These are phyloP conservation scores for Sclerotinia subarctica DNA, from an alignment of 2,329 filamentous ascomycete species.

Conservation along the genomic window DNA sequence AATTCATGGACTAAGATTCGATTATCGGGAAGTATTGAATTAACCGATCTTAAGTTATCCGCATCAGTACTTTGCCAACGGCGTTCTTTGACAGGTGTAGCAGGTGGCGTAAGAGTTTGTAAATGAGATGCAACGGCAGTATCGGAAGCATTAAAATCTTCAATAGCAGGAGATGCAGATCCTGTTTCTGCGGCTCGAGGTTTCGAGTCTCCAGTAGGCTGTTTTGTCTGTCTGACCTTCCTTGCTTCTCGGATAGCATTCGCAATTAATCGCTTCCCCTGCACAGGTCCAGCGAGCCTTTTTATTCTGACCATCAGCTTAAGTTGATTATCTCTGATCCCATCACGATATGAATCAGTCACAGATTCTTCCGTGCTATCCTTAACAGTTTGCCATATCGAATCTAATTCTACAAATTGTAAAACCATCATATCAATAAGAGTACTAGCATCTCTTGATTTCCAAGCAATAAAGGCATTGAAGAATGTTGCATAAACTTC, in stretches of 20 bases:
- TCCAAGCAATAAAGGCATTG: slow-evolving; percentile 80
- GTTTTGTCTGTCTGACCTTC: slow-evolving; percentile 60
- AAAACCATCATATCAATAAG: slow-evolving; percentile 82
- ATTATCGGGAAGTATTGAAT: slow-evolving; percentile 65
- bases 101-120: slow-evolving; percentile 53
- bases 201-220: slow-evolving; percentile 65
- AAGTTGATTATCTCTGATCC: slow-evolving; percentile 77
- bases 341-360: slow-evolving; percentile 72
- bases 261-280: slow-evolving; percentile 69
- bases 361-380: slow-evolving; percentile 71
- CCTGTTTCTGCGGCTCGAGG: slow-evolving; percentile 54
- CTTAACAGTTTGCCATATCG: slow-evolving; percentile 80
- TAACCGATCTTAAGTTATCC: slow-evolving; percentile 34
- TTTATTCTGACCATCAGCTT: slow-evolving; percentile 78
- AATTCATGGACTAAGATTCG: slow-evolving; percentile 74
- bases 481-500: slow-evolving; percentile 71
- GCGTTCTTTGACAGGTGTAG: slow-evolving; percentile 44
- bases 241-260: slow-evolving; percentile 72
- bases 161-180: slow-evolving; percentile 41
- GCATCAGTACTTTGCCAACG: slow-evolving; percentile 27
- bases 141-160: slow-evolving; percentile 44
- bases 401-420: slow-evolving; percentile 79
- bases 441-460: slow-evolving; percentile 73
- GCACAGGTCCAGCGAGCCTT: slow-evolving; percentile 67
- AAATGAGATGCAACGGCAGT: slow-evolving; percentile 42